Base-by-base conservation (phyloP, 805 yeast species). In the Wickerhamomyces subpelliculosus region DNA sequence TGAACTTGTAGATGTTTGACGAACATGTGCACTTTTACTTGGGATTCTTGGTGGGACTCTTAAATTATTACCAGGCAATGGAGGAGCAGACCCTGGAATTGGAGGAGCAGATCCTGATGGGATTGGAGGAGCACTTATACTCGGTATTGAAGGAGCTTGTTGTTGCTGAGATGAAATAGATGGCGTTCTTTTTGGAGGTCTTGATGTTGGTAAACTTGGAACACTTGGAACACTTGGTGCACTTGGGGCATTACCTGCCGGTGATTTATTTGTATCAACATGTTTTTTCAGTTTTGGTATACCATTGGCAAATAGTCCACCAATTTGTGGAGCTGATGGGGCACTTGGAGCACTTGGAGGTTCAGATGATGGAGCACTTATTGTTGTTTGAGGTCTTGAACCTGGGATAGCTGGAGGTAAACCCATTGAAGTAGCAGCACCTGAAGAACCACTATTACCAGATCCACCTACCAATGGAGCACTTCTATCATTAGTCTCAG, bases 401-500 rank as follows among this genome's bases (percentile, higher is more conserved):
- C 48, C 39, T 13, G 68, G 62, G 9, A 60, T 49, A 8, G 52
- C 43, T 12, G 65, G 47, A 2, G 61, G 46, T 6, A 51, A 46
- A 10, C 53, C 50, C 21, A 40, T 37, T 24, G 48, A 30, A 12
- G 37, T 28, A 25, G 48, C 8, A 32, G 19, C 19, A 16, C 29
- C 19, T 9, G 29, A 27, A 6, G 41, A 35, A 28, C 47, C 51
- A 14, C 51, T 58, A n/a, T 57, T 44, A 8, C 51, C 38, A 25
- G 59, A 45, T 34, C 74, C 68, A 20, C 70, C 68, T 24, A 75
- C 57, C 43, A 45, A 35, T 3, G 89, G 86, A 1, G 72, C 75
- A 40, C 84, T 75, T 62, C 96, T 62, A 67, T 75, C 80, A 61
- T 73, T 63, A 44, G 97, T 73, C 44, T 59, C 64, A 1, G 85